Evolutionary conservation across 225 moss, liverwort and hornwort genomes (phyloP).

Genomic region (Takakia lepidozioides): DNA sequence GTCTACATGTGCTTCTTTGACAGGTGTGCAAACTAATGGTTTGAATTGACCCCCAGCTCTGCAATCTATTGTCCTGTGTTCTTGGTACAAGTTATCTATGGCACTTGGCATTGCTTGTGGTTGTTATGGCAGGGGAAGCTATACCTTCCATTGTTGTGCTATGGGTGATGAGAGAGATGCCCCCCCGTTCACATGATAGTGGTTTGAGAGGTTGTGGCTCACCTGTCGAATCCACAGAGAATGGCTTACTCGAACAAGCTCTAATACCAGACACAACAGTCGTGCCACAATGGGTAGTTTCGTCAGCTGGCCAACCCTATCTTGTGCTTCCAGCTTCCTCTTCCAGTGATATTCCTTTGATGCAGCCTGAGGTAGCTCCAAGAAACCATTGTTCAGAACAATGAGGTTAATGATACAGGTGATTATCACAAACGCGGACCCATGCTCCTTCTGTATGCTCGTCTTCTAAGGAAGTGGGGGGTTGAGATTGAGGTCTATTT

Average conservation of each 20-base stretch:
- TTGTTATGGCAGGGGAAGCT: conserved; percentile 81
- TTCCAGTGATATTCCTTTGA: conserved; percentile 40
- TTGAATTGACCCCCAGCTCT: too few species aligned
- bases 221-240: conserved; percentile 8
- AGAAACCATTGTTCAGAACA: too few species aligned
- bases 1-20: too few species aligned
- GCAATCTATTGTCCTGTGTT: too few species aligned
- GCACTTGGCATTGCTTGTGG: too few species aligned
- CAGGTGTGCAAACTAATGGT: too few species aligned
- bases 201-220: conserved; percentile 22
- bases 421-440: too few species aligned
- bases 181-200: conserved; percentile 45
- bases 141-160: conserved; percentile 78
- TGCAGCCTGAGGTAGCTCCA: conserved; percentile 30
- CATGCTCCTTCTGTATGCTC: too few species aligned
- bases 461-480: too few species aligned
- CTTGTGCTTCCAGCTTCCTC: conserved; percentile 35
- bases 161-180: conserved; percentile 90
- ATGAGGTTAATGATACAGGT: too few species aligned
- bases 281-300: conserved; percentile 22
- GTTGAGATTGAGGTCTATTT: too few species aligned
- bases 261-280: conserved; percentile 33
- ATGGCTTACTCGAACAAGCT: conserved; percentile 32
- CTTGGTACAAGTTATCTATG: too few species aligned
- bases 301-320: conserved; percentile 22